phyloP scores from a whole-genome alignment of 106 monocot species.

The Triglochin maritima region DNA sequence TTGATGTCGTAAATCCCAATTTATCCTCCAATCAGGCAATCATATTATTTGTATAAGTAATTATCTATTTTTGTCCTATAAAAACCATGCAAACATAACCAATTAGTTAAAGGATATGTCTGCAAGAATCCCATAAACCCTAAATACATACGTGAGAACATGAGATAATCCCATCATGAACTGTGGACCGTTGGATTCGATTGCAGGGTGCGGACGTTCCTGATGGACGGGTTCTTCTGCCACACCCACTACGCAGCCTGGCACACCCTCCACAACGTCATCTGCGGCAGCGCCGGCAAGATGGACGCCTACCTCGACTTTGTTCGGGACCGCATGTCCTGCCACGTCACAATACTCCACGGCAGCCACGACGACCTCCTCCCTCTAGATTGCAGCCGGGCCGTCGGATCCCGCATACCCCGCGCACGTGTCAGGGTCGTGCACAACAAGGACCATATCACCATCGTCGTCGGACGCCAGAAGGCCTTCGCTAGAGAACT shows the following conservation, averaged over 20 bases:
- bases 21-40: no score
- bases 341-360: slow-evolving; percentile 56
- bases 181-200: not conserved
- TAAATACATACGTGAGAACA: no score
- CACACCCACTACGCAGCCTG: slow-evolving; percentile 68
- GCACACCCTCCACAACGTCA: slow-evolving; percentile 80
- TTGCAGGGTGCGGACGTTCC: slow-evolving; percentile 29
- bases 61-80: no score
- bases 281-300: slow-evolving; percentile 58
- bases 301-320: slow-evolving; percentile 47
- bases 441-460: slow-evolving; percentile 49
- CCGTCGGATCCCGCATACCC: slow-evolving; percentile 39
- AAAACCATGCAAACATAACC: no score
- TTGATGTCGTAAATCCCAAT: no score
- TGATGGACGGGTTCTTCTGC: slow-evolving; percentile 67
- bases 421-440: slow-evolving; percentile 49
- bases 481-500: slow-evolving; percentile 55
- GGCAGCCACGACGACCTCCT: slow-evolving; percentile 54
- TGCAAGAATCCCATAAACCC: no score
- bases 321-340: slow-evolving; percentile 34
- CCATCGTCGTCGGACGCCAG: slow-evolving; percentile 57
- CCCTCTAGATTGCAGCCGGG: slow-evolving; percentile 54
- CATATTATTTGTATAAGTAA: no score
- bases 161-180: no score
- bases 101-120: no score